A percentile compares a stretch with the other conserved stretches of the same genome.
Evolutionary conservation across 2,329 filamentous ascomycete genomes (phyloP).

Genomic region (Fusarium continuum): DNA sequence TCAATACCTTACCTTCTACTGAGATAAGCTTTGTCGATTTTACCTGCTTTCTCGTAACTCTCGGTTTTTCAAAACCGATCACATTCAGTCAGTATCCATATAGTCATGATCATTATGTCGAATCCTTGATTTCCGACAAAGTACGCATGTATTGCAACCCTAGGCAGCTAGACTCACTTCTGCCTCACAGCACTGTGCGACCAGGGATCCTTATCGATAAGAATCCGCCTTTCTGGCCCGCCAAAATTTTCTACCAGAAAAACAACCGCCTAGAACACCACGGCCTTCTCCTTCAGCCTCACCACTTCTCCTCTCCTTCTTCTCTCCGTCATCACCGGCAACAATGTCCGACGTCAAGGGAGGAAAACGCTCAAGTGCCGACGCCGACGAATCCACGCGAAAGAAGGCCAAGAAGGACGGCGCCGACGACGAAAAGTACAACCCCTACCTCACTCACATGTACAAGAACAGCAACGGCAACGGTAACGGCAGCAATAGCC

Average conservation of each 20-base stretch:
- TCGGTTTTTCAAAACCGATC: too few species aligned
- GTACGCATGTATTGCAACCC: too few species aligned
- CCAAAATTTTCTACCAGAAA: conserved; percentile 45
- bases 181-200: conserved; percentile 36
- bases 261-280: conserved; percentile 32
- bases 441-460: conserved; percentile 93
- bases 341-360: conserved; percentile 53
- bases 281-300: conserved; percentile 38
- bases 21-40: too few species aligned
- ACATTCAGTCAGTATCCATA: too few species aligned
- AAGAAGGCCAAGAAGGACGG: conserved; percentile 57
- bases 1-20: too few species aligned
- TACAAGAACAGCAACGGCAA: conserved; percentile 66
- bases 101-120: too few species aligned
- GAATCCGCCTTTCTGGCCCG: conserved; percentile 30
- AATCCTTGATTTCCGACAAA: too few species aligned
- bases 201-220: conserved; percentile 49
- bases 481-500: conserved; percentile 54
- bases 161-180: too few species aligned
- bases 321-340: conserved; percentile 1
- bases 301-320: conserved; percentile 24
- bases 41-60: too few species aligned
- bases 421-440: conserved; percentile 56
- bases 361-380: conserved; percentile 57
- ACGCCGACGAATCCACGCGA: conserved; percentile 53